A percentile compares a stretch with the other conserved stretches of the same genome.
These are phyloP conservation scores for Hericium erinaceus DNA, from an alignment of 768 basidiomycete species.

Conservation along the genomic window DNA sequence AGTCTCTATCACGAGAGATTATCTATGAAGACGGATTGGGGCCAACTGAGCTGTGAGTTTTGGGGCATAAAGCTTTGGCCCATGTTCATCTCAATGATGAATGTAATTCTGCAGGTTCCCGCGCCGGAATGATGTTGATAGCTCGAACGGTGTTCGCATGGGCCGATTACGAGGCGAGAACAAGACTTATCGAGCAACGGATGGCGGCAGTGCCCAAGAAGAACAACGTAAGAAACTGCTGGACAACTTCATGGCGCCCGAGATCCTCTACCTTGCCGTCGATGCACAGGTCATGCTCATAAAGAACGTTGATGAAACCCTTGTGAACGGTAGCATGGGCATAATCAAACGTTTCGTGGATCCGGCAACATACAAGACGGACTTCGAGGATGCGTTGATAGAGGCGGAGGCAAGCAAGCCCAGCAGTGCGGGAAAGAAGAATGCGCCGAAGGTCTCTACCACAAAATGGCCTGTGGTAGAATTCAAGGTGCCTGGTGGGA, in stretches of 20 bases:
- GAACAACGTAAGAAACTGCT: conserved; percentile 70
- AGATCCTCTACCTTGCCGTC: conserved; percentile 55
- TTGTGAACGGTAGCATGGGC: conserved; percentile 95
- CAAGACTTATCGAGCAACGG: conserved; percentile 45
- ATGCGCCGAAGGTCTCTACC: conserved; percentile 2
- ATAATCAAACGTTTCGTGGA: conserved; percentile 68
- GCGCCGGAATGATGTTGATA: conserved; percentile 83
- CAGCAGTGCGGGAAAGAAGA: conserved; percentile 3
- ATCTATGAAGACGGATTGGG: conserved; percentile 72
- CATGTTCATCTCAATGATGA: neutral
- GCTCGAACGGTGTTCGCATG: conserved; percentile 70
- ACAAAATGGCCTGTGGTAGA: conserved; percentile 65
- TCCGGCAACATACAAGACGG: conserved; percentile 23
- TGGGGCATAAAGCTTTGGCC: neutral
- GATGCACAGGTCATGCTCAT: conserved; percentile 93
- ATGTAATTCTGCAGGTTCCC: conserved; percentile 56
- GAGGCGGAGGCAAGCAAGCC: conserved; percentile 7
- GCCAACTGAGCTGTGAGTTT: conserved; percentile 79
- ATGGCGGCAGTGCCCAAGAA: conserved; percentile 48
- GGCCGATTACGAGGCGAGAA: conserved; percentile 43
- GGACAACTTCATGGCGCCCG: conserved; percentile 84
- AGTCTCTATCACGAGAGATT: conserved; percentile 57
- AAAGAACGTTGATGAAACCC: conserved; percentile 83
- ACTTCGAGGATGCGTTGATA: conserved; percentile 6
- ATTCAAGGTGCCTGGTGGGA: conserved; percentile 52